Evolutionary conservation across 345 rosid genomes (phyloP), one percentile per base, ranked within the genome.

Genomic region (Hirschfeldia incana): DNA sequence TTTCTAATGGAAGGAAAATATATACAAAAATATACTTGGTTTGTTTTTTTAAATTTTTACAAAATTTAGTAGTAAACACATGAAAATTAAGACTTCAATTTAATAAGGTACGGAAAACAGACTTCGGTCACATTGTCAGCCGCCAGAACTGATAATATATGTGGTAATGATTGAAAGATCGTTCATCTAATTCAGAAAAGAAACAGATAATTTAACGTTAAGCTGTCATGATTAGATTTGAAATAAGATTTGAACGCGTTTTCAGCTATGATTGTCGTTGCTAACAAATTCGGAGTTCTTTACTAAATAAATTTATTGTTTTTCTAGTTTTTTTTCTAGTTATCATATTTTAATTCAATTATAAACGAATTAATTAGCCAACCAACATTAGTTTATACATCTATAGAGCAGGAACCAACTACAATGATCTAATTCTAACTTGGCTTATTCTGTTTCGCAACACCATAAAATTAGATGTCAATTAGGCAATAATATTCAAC

Each of bases 171-270:
- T 21, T 21, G 21, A 21, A 21, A 21, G 21, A 21, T 21, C 21
- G 21, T 21, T 21, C 21, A 21, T 21, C 21, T 21, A 21, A 21
- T 21, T 21, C 21, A 21, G 21, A 21, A 21, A 21, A 21, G 21
- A 21, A 67, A 29, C 67, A 39, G 13, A 17, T 61, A 37, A 5
- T 26, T 32, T 60, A 76, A 42, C 60, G 27, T 66, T 59, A 59
- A 60, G 13, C 33, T 32, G 15, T 60, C 63, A 30, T 8, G 69
- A 69, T 60, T 67, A 68, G 37, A 62, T 69, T 36, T 57, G 36
- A 46, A 69, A 61, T 61, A 59, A 27, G 49, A 76, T 76, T 27
- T 67, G 37, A 32, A 76, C 69, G 75, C 75, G 80, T 49, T 69
- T 70, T 10, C 21, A 69, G 65, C 63, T 36, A 65, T 12, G 30